Evolutionary conservation across 2,329 filamentous ascomycete species (phyloP).

Genomic region (Chrysoporthe austroafricana): DNA sequence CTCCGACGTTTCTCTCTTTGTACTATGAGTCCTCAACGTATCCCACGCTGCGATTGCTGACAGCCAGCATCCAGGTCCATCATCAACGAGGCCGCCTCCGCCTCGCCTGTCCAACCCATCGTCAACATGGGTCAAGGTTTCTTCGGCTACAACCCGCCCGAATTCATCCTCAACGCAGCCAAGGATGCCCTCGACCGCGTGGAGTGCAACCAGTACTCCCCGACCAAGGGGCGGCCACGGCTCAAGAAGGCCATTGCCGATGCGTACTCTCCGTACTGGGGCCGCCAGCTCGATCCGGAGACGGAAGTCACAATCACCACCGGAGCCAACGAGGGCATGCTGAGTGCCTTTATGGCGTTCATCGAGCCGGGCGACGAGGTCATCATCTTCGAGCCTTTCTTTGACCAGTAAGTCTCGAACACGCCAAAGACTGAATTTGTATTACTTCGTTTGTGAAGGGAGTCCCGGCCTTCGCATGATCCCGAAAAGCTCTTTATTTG

Average conservation of each 20-base stretch:
- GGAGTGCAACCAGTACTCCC: slow-evolving; percentile 98
- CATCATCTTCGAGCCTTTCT: slow-evolving; percentile 98
- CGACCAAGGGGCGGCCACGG: slow-evolving; percentile 88
- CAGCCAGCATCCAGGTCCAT: slow-evolving; percentile 45
- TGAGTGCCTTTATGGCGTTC: slow-evolving; percentile 97
- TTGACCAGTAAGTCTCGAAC: slow-evolving; percentile 73
- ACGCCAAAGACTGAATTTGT: not conserved
- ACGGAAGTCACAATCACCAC: slow-evolving; percentile 96
- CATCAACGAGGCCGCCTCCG: slow-evolving; percentile 56
- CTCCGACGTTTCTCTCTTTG: not conserved
- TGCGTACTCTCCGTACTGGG: slow-evolving; percentile 89
- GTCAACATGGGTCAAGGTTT: slow-evolving; percentile 66
- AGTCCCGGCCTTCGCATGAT: not conserved
- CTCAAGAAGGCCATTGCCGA: slow-evolving; percentile 92
- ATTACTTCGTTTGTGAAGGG: not conserved
- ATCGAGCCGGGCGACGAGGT: slow-evolving; percentile 94
- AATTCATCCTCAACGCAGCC: slow-evolving; percentile 88
- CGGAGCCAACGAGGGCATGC: slow-evolving; percentile 88
- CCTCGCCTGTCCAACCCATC: slow-evolving; percentile 55
- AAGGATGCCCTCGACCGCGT: slow-evolving; percentile 87
- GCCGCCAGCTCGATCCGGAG: slow-evolving; percentile 78
- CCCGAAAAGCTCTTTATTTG: slow-evolving; percentile 9
- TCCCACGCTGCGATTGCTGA: slow-evolving; percentile 21
- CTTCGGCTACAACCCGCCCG: slow-evolving; percentile 92
- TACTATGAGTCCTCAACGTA: not conserved